Evolutionary conservation across 768 basidiomycete genomes (phyloP), one percentile per base, ranked within the genome.

Genomic region (Leccinum obscurum): DNA sequence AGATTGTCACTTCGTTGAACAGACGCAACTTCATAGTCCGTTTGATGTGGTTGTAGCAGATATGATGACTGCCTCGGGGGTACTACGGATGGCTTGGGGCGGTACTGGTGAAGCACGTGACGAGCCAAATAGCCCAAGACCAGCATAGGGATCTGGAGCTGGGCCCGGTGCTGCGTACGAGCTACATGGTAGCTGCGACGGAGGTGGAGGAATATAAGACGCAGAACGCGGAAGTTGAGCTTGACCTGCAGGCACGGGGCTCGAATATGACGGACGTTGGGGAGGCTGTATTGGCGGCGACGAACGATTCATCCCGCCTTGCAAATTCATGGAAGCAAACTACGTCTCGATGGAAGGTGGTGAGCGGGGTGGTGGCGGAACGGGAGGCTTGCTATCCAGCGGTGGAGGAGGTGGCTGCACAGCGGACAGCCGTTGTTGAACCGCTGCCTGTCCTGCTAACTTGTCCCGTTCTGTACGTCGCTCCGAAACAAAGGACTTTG

Each of bases 391-490:
- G 64, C 78, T 83, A 15, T 77, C 75, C 11, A 77, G 76, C 49
- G 80, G 63, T 14, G 73, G 72, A 8, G 76, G 68, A 2, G 78
- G 64, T 34, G 77, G 64, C 28, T 76, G 71, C 14, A 77, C 66
- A 4, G 78, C 64, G 2, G 87, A 77, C 4, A 91, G 72, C 34
- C 89, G 80, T 61, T 83, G 85, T 72, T 92, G 84, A 10, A 85
- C 81, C 64, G 95, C 94, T 5, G 91, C 80, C 64, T 90, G 85
- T 3, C 81, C 78, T 3, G 83, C 80, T 17, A 96, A 70, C 11
- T 78, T 76, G 20, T 91, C 87, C 9, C 95, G 82, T 70, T 98
- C 95, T 0, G 78, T 74, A 8, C 79, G 82, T 30, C 96, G 80
- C 17, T 81, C 77, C 0, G 81, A 75, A 8, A 93, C 77, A 68